phyloP scores from a whole-genome alignment of 352 stramenopile genomes.

The Globisporangium spiculum region DNA sequence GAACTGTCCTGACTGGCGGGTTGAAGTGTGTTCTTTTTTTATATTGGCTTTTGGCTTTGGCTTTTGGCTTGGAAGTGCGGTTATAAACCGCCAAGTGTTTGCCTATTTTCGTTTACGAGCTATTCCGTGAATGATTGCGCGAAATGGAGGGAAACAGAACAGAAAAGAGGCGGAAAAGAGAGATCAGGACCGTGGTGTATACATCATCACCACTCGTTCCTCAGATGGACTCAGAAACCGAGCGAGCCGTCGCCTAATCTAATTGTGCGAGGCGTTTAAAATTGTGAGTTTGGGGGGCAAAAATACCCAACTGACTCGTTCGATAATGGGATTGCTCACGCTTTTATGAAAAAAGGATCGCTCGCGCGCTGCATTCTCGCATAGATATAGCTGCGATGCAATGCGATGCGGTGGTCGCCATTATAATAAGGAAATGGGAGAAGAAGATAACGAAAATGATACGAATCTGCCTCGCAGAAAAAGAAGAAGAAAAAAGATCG shows the following conservation, averaged over 20 bases:
- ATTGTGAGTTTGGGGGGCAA: background rate
- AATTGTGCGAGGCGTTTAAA: background rate
- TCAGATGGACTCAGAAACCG: background rate
- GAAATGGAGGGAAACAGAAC: background rate
- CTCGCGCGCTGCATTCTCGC: background rate
- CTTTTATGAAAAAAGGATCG: background rate
- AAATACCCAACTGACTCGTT: background rate
- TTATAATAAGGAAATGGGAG: too few relatives aligned
- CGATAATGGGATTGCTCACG: background rate
- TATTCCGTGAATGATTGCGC: conserved; percentile 9
- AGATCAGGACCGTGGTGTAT: background rate
- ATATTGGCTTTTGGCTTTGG: background rate
- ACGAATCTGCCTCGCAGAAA: background rate
- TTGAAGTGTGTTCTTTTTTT: conserved; percentile 13
- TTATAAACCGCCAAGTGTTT: background rate
- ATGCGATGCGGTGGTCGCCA: too few relatives aligned
- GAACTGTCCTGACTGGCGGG: background rate
- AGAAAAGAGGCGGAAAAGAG: background rate
- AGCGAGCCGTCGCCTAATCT: background rate
- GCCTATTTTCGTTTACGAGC: conserved; percentile 17
- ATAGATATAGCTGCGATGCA: background rate
- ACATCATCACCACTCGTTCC: background rate
- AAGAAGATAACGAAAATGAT: background rate
- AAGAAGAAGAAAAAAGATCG: background rate
- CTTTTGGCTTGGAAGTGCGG: background rate